phyloP scores from a whole-genome alignment of 78 protist genomes.

The Dictyostelium discoideum region dicty_2.7 NC_007091.3:4049501-4050000 shows the following conservation, averaged over 20 bases:
- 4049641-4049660: constrained; percentile 49
- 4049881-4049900: constrained; percentile 15
- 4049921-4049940: constrained; percentile 62
- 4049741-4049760: constrained; percentile 68
- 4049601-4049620: constrained; percentile 54
- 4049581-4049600: constrained; percentile 69
- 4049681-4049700: constrained; percentile 61
- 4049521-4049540: neutral
- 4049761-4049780: constrained; percentile 55
- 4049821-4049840: neutral
- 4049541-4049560: neutral
- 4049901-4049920: constrained; percentile 17
- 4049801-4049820: neutral
- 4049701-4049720: constrained; percentile 52
- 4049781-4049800: neutral
- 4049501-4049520: neutral
- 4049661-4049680: constrained; percentile 35
- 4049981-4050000: constrained; percentile 37
- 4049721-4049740: constrained; percentile 25
- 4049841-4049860: neutral
- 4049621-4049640: constrained; percentile 36
- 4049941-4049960: constrained; percentile 65
- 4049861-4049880: constrained; percentile 59
- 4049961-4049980: constrained; percentile 39
- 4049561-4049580: constrained; percentile 1